A percentile compares a stretch with the other conserved stretches of the same genome.
Evolutionary conservation across 441 rosid genomes (phyloP).

Genomic region (Hypseocharis bilobata): DNA sequence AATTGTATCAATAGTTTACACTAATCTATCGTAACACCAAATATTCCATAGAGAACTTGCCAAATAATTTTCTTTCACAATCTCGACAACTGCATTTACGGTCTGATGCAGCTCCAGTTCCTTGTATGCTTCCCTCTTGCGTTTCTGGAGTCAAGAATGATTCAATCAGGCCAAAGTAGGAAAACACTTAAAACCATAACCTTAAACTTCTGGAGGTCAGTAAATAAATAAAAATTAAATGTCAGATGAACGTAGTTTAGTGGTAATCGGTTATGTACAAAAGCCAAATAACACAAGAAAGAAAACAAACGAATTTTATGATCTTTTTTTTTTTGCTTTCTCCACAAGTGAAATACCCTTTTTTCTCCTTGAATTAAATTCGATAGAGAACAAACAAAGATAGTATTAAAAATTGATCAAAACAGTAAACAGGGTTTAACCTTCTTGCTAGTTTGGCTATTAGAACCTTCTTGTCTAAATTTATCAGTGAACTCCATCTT

Average conservation of each 20-base stretch:
- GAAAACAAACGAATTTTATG: not conserved
- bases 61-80: conserved; percentile 92
- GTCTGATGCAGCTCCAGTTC: conserved; percentile 65
- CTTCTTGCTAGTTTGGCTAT: conserved; percentile 42
- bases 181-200: not conserved
- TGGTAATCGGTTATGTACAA: too few relatives aligned
- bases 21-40: conserved; percentile 16
- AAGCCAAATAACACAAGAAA: not conserved
- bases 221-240: not conserved
- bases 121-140: conserved; percentile 52
- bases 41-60: conserved; percentile 34
- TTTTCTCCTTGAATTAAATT: too few relatives aligned
- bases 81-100: conserved; percentile 74
- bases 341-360: not conserved
- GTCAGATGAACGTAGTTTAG: too few relatives aligned
- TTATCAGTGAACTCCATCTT: conserved; percentile 57
- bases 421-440: conserved; percentile 28
- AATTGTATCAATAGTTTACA: conserved; percentile 15
- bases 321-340: not conserved
- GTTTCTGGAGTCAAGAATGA: conserved; percentile 43
- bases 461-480: conserved; percentile 32
- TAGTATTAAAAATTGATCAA: not conserved
- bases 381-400: not conserved
- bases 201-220: not conserved
- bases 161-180: conserved; percentile 1